Conservation (phyloP, 2,329 filamentous ascomycete genomes). For the Aspergillus floridensis region DNA sequence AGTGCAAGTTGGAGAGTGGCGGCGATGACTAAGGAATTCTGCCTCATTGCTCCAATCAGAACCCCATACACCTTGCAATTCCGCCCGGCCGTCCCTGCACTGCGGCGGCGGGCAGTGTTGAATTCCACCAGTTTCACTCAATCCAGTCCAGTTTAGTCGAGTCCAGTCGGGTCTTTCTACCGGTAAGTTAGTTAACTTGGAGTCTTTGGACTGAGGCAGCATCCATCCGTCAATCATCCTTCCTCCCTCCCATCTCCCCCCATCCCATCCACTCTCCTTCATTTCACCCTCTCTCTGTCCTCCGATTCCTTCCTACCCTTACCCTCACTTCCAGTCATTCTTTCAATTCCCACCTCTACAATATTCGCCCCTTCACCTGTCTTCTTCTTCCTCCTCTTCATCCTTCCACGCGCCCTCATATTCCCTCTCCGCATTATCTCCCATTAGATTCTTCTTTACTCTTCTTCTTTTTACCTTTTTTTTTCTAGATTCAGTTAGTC, state of each 20-base stretch:
- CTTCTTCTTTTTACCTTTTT: neutral
- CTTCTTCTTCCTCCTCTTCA: neutral
- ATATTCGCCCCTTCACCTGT: neutral
- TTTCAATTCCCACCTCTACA: neutral
- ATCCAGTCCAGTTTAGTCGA: too few species aligned
- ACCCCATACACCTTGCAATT: neutral
- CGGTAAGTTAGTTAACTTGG: too few species aligned
- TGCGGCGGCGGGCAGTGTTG: too few species aligned
- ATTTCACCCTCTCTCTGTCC: neutral
- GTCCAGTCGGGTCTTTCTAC: too few species aligned
- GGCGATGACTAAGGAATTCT: conserved; percentile 3
- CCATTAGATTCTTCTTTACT: neutral
- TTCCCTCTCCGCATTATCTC: neutral
- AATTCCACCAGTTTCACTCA: too few species aligned
- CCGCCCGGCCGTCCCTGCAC: neutral
- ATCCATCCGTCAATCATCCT: too few species aligned
- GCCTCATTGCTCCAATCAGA: neutral
- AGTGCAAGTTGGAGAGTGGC: neutral
- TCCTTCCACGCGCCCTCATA: neutral
- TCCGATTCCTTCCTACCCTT: neutral
- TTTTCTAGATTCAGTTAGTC: neutral
- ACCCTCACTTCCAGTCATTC: conserved; percentile 4
- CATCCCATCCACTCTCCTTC: too few species aligned
- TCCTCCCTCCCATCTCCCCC: too few species aligned
- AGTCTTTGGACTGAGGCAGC: too few species aligned